Evolutionary conservation across 164 flowering plant species (phyloP).

Genomic region (Stephania yunnanensis): DNA sequence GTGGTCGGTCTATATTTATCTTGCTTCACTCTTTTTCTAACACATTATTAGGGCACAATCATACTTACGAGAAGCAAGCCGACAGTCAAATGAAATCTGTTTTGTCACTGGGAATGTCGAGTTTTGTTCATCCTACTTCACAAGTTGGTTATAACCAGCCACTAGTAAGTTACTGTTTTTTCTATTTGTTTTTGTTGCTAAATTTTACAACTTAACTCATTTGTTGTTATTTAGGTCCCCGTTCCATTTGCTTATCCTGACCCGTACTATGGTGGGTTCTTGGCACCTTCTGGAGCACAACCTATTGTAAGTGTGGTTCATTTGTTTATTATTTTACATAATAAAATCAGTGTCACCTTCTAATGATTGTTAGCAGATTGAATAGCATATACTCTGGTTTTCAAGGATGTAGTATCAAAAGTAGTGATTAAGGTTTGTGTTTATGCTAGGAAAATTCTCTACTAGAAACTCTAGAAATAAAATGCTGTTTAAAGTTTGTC

Average conservation of each 20-base stretch:
- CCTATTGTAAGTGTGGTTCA: slow-evolving; percentile 40
- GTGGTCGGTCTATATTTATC: neutral
- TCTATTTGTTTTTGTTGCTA: neutral
- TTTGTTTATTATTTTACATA: neutral
- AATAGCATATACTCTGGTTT: neutral
- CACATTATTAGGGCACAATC: slow-evolving; percentile 22
- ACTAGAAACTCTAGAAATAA: too few relatives aligned
- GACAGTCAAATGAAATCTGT: slow-evolving; percentile 37
- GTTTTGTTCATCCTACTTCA: slow-evolving; percentile 27
- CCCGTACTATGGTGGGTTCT: slow-evolving; percentile 44
- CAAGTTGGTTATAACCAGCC: slow-evolving; percentile 37
- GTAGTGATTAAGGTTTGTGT: neutral
- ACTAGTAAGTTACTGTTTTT: slow-evolving; percentile 33
- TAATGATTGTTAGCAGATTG: neutral
- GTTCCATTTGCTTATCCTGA: slow-evolving; percentile 42
- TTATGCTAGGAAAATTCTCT: neutral
- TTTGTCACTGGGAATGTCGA: slow-evolving; percentile 36
- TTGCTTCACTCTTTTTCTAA: neutral
- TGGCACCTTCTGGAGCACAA: slow-evolving; percentile 49
- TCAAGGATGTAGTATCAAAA: neutral
- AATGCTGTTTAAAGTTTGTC: too few relatives aligned
- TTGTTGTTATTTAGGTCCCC: slow-evolving; percentile 33
- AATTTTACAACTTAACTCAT: neutral
- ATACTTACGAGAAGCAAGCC: slow-evolving; percentile 24
- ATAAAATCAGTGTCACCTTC: neutral